phyloP scores from a whole-genome alignment of 2,329 filamentous ascomycete species.

The Rhynchosporium agropyri region DNA sequence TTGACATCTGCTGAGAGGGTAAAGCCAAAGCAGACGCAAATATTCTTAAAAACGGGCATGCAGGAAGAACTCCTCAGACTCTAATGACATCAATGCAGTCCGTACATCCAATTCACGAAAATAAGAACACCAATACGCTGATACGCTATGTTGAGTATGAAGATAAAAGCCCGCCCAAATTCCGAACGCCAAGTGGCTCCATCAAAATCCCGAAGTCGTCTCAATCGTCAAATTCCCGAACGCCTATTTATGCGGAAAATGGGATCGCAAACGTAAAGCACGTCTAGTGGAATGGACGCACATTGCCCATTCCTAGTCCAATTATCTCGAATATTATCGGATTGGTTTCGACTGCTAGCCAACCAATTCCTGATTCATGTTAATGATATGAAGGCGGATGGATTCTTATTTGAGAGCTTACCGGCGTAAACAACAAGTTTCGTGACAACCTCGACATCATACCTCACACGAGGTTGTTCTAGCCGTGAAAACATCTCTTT shows the following conservation, averaged over 20 bases:
- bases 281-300: constrained; percentile 24
- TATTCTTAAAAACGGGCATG: neutral
- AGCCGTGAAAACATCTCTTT: constrained; percentile 82
- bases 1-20: no score
- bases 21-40: neutral
- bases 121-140: neutral
- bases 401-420: constrained; percentile 43
- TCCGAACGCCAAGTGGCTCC: constrained; percentile 5
- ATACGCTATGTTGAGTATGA: constrained; percentile 1
- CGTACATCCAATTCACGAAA: neutral
- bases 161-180: neutral
- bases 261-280: neutral
- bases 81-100: constrained; percentile 9
- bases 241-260: constrained; percentile 12
- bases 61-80: constrained; percentile 9
- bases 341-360: constrained; percentile 62
- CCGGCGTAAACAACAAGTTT: constrained; percentile 94
- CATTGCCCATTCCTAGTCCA: constrained; percentile 44
- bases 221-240: constrained; percentile 6
- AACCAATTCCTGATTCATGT: constrained; percentile 68
- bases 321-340: constrained; percentile 49
- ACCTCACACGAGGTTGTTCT: constrained; percentile 84
- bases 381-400: constrained; percentile 26
- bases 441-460: constrained; percentile 98
- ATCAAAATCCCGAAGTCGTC: constrained; percentile 6